Evolutionary conservation across 2,329 filamentous ascomycete genomes (phyloP).

Genomic region (Colletotrichum gloeosporioides): DNA sequence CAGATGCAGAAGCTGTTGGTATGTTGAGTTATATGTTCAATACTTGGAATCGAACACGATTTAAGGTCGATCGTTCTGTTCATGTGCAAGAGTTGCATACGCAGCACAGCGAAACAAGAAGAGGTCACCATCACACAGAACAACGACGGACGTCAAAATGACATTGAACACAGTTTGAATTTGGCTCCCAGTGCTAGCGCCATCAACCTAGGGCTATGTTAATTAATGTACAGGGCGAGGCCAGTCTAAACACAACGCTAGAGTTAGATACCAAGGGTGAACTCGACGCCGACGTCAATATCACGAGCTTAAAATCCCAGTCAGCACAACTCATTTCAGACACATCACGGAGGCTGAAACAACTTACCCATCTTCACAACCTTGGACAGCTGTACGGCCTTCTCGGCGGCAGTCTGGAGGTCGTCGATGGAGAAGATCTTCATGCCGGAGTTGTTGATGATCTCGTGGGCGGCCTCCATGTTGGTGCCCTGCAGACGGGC

Average conservation of each 20-base stretch:
- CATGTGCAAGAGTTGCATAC: neutral
- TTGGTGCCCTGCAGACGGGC: constrained; percentile 98
- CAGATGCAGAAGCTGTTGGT: neutral
- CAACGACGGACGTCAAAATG: neutral
- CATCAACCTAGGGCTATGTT: constrained; percentile 19
- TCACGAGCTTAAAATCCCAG: constrained; percentile 70
- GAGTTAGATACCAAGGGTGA: constrained; percentile 87
- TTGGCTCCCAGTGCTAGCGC: constrained; percentile 1
- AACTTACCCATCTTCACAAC: constrained; percentile 94
- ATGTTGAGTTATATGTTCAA: neutral
- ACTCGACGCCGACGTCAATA: constrained; percentile 96
- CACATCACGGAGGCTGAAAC: neutral
- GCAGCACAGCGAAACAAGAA: neutral
- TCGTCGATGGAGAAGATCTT: constrained; percentile 99
- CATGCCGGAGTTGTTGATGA: constrained; percentile 94
- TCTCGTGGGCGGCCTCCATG: constrained; percentile 91
- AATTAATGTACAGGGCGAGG: constrained; percentile 25
- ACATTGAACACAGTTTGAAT: neutral
- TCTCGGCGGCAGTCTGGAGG: constrained; percentile 95
- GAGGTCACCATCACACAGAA: neutral
- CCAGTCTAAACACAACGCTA: constrained; percentile 21
- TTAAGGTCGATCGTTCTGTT: neutral
- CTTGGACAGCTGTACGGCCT: constrained; percentile 98
- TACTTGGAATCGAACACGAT: neutral
- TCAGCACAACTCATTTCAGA: constrained; percentile 17